A percentile compares a stretch with the other conserved stretches of the same genome.
phyloP scores from a whole-genome alignment of 306 rosid species.

The Cicer yamashitae region DNA sequence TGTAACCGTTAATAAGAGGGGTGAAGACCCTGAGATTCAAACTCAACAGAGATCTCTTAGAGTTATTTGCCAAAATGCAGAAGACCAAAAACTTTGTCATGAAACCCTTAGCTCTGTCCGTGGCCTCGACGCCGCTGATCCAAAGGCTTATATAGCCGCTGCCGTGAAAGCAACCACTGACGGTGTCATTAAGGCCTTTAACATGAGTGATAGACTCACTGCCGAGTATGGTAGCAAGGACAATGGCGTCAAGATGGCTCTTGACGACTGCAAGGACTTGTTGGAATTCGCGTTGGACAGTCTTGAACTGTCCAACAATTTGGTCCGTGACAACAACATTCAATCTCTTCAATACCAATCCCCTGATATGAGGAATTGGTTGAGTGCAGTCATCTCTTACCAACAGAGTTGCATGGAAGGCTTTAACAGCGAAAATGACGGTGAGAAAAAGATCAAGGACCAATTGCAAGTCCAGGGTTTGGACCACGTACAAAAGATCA shows the following conservation, averaged over 20 bases:
- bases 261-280: conserved; percentile 70
- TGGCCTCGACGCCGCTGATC: conserved; percentile 5
- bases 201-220: conserved; percentile 54
- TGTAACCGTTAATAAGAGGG: conserved; percentile 41
- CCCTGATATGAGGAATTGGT: conserved; percentile 67
- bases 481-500: conserved; percentile 43
- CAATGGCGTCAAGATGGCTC: conserved; percentile 50
- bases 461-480: background rate
- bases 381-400: conserved; percentile 62
- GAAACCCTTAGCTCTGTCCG: conserved; percentile 45
- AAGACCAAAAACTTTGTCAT: conserved; percentile 55
- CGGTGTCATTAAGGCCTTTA: conserved; percentile 53
- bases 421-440: conserved; percentile 37
- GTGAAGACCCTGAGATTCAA: background rate
- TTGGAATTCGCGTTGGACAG: conserved; percentile 53
- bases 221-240: conserved; percentile 31
- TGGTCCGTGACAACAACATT: conserved; percentile 44
- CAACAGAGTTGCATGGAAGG: conserved; percentile 60
- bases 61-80: conserved; percentile 52
- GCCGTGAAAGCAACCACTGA: conserved; percentile 50
- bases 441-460: conserved; percentile 42
- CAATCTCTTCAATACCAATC: conserved; percentile 37
- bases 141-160: conserved; percentile 52
- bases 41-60: conserved; percentile 44
- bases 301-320: conserved; percentile 40